These are phyloP conservation scores for Xylariaceae sp. DNA, from an alignment of 2,329 filamentous ascomycete genomes.

Conservation along the genomic window DNA sequence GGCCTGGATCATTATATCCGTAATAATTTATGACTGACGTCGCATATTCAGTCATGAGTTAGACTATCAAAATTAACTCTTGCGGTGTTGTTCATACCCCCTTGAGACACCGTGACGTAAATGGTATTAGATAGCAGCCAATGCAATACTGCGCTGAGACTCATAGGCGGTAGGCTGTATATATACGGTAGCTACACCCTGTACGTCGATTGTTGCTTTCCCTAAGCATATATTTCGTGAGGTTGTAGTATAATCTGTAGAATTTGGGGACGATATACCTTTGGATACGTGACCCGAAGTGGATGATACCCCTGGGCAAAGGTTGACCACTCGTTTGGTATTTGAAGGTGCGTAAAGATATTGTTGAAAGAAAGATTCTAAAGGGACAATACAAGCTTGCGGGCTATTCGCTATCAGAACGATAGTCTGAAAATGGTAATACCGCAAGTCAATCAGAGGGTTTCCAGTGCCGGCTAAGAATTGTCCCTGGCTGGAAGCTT, in stretches of 20 bases:
- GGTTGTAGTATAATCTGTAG: background rate
- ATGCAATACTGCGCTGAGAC: background rate
- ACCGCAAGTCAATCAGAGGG: background rate
- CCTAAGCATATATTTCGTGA: background rate
- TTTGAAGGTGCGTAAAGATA: slow-evolving; percentile 40
- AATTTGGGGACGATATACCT: too few relatives aligned
- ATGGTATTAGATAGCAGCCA: background rate
- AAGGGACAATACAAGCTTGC: background rate
- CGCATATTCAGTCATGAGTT: too few relatives aligned
- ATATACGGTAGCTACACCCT: background rate
- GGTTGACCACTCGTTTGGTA: slow-evolving; percentile 39
- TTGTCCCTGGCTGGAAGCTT: too few relatives aligned
- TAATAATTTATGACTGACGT: background rate
- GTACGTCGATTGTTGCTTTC: background rate
- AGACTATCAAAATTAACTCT: too few relatives aligned
- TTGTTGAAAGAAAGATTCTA: slow-evolving; percentile 29
- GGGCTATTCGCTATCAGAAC: background rate
- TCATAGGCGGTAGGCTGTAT: background rate
- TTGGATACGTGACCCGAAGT: background rate
- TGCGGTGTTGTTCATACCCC: too few relatives aligned
- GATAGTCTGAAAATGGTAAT: background rate
- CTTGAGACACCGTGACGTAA: background rate
- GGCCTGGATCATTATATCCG: background rate
- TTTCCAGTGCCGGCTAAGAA: too few relatives aligned
- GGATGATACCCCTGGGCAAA: slow-evolving; percentile 15